Base-by-base conservation (phyloP, 2,329 filamentous ascomycete genomes). In the Sarocladium brachiariae region DNA sequence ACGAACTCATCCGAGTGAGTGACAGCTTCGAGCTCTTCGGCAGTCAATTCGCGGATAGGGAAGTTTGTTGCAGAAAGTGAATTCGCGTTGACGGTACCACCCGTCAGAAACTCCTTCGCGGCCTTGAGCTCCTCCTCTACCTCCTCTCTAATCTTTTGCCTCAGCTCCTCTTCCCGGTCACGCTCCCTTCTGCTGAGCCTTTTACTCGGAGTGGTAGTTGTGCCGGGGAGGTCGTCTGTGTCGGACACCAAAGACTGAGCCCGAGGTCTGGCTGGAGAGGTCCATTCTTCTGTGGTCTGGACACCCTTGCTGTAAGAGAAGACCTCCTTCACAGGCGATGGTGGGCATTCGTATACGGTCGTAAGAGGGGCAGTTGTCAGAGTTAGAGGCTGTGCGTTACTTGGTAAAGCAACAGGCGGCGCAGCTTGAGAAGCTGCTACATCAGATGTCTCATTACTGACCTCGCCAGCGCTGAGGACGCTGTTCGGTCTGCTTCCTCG, bases 281-380 rank as follows among this genome's bases (percentile, higher is more conserved):
- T 73, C 81, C 87, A 87, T 55, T 85, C 82, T 60, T 89, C 86
- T 19, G 86, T 82, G 14, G 93, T 96, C 68, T 99, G 95, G 19
- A 97, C 90, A 51, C 84, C 91, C 72, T 96, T 97, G 76, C 88
- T 97, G 75, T 99, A 99, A 50, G 90, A 95, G 63, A 95, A 90
- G 53, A 95, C 76, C 67, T 99, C 93, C 56, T 86, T 81, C 51
- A 85, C 80, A 30, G 86, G 83, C 18, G 83, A 85, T 1, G 87
- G 86, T 2, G 86, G 82, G 56, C 83, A 87, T 66, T 96, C 91
- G 68, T 86, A 90, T 53, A 93, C 80, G 30, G 88, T 90, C 16
- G 84, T 82, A 50, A 89, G 75, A 7, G 87, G 77, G 10, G 81
- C 82, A 1, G 90, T 86, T 7, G 83, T 86, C 18, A 96, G 79